phyloP scores from a whole-genome alignment of 164 flowering plant species.

The Vitis labrusca region DNA sequence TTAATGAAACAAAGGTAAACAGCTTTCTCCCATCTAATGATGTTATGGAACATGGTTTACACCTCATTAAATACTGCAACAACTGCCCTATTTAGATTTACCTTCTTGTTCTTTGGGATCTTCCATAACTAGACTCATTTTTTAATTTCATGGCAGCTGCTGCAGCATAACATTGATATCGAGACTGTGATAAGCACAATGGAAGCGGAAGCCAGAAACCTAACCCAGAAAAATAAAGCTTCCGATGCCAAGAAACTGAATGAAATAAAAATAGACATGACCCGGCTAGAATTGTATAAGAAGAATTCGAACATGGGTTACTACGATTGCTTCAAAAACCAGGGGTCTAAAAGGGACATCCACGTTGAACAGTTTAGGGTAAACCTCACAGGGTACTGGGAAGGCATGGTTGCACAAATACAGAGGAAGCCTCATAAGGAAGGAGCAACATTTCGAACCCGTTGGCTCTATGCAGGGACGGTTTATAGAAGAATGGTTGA shows the following conservation, averaged over 20 bases:
- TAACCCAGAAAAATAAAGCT: not conserved
- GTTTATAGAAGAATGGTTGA: slow-evolving; percentile 54
- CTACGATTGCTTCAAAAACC: slow-evolving; percentile 42
- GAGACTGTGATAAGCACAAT: not conserved
- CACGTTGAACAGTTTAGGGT: slow-evolving; percentile 17
- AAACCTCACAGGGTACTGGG: slow-evolving; percentile 40
- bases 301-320: slow-evolving; percentile 36
- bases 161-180: slow-evolving; percentile 6
- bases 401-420: slow-evolving; percentile 26
- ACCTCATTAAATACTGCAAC: too few relatives aligned
- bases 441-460: slow-evolving; percentile 14
- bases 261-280: slow-evolving; percentile 31
- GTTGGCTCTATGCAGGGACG: slow-evolving; percentile 40
- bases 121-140: not conserved
- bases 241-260: slow-evolving; percentile 30
- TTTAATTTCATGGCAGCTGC: not conserved
- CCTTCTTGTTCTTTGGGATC: too few relatives aligned
- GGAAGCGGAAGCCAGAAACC: slow-evolving; percentile 6
- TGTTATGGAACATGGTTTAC: too few relatives aligned
- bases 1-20: slow-evolving; percentile 15
- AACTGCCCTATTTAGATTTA: too few relatives aligned
- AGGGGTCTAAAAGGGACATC: not conserved
- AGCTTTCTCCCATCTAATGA: too few relatives aligned
- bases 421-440: slow-evolving; percentile 38
- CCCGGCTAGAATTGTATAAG: slow-evolving; percentile 49